Evolutionary conservation across 2,329 filamentous ascomycete species (phyloP).

Genomic region (Stenocarpella maydis): DNA sequence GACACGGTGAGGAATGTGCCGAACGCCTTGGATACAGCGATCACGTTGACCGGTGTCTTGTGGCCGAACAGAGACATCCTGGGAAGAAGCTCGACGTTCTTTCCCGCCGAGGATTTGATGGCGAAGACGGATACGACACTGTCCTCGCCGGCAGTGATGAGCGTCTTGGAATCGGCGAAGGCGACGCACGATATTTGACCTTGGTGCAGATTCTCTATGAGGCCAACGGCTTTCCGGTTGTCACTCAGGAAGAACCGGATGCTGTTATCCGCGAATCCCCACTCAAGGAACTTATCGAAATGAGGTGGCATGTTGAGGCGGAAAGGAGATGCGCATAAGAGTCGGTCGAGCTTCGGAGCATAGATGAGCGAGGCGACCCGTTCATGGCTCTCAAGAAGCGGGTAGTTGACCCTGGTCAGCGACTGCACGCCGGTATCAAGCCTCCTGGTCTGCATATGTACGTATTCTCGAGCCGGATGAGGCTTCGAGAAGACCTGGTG

Average conservation of each 20-base stretch:
- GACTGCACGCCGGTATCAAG: constrained; percentile 82
- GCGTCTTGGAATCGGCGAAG: constrained; percentile 88
- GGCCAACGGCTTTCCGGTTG: constrained; percentile 78
- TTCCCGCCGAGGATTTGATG: constrained; percentile 68
- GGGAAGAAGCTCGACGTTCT: constrained; percentile 80
- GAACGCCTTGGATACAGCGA: constrained; percentile 88
- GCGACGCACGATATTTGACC: constrained; percentile 85
- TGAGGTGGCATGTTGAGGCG: constrained; percentile 84
- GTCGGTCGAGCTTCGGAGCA: constrained; percentile 79
- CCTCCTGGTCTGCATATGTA: constrained; percentile 69
- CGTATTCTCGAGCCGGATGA: constrained; percentile 79
- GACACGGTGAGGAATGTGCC: constrained; percentile 87
- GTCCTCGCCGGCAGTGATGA: constrained; percentile 92
- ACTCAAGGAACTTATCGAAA: constrained; percentile 93
- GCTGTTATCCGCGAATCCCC: constrained; percentile 94
- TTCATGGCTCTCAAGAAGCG: constrained; percentile 79
- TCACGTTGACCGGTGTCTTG: constrained; percentile 79
- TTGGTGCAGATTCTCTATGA: constrained; percentile 94
- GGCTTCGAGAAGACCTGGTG: constrained; percentile 89
- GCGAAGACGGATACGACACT: constrained; percentile 89
- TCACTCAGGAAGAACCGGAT: constrained; percentile 90
- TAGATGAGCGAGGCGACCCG: constrained; percentile 82
- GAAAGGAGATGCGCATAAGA: constrained; percentile 85
- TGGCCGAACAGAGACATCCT: constrained; percentile 89
- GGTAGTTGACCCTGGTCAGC: constrained; percentile 79